Conservation (phyloP, 2,329 filamentous ascomycete species). For the Talaromyces amestolkiae region DNA sequence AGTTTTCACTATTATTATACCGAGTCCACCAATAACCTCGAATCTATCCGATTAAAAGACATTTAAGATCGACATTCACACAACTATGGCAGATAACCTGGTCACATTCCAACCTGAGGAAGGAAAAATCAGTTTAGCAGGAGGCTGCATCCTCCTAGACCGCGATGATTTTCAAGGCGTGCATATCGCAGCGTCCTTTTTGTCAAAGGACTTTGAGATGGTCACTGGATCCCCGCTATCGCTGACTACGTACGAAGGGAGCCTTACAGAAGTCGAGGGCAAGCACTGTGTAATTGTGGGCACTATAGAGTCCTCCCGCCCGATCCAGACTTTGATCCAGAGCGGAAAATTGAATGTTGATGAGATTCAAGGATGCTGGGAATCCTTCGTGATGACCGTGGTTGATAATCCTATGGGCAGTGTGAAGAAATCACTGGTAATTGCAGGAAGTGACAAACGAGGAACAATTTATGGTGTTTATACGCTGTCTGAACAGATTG, state of each 20-base stretch:
- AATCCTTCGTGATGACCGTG: conserved; percentile 62
- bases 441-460: conserved; percentile 66
- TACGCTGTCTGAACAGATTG: conserved; percentile 70
- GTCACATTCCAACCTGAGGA: not conserved
- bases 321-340: conserved; percentile 59
- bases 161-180: not conserved
- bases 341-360: conserved; percentile 58
- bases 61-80: no score
- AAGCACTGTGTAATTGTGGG: conserved; percentile 58
- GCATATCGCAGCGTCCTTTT: not conserved
- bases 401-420: conserved; percentile 58
- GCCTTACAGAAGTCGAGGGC: not conserved
- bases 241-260: not conserved
- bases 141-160: not conserved
- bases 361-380: conserved; percentile 63
- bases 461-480: conserved; percentile 70
- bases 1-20: no score
- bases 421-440: conserved; percentile 60
- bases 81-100: not conserved
- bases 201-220: conserved; percentile 3
- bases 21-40: no score
- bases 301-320: conserved; percentile 62
- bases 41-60: no score
- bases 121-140: not conserved
- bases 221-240: not conserved